Conservation (phyloP, 106 monocot genomes). For the Narthecium ossifragum region DNA sequence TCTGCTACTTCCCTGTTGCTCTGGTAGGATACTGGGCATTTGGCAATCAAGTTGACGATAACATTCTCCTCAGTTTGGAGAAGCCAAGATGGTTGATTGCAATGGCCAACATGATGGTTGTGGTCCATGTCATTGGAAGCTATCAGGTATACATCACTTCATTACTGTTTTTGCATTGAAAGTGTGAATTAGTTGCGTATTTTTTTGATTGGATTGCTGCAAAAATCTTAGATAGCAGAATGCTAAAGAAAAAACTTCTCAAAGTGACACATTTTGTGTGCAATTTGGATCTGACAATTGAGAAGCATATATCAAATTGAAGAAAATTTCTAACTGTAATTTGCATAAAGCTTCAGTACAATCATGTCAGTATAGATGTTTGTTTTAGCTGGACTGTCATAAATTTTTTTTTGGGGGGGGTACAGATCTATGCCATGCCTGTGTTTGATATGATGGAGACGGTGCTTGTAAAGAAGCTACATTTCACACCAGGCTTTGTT, state of each 20-base stretch:
- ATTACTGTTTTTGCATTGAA: neutral
- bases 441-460: constrained; percentile 30
- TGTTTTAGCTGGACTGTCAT: too few species aligned
- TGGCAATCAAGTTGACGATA: constrained; percentile 15
- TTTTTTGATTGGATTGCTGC: too few species aligned
- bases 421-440: constrained; percentile 31
- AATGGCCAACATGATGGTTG: constrained; percentile 21
- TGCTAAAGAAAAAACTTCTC: too few species aligned
- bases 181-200: too few species aligned
- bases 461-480: constrained; percentile 11
- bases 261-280: too few species aligned
- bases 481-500: constrained; percentile 4
- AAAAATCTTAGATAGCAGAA: too few species aligned
- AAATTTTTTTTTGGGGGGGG: too few species aligned
- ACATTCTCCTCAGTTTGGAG: constrained; percentile 18
- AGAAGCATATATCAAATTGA: too few species aligned
- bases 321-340: neutral
- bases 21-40: constrained; percentile 23
- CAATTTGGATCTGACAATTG: too few species aligned
- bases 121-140: constrained; percentile 30
- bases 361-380: too few species aligned
- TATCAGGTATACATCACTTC: constrained; percentile 17
- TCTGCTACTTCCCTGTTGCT: constrained; percentile 21
- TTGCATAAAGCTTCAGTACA: too few species aligned
- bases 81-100: constrained; percentile 28